Conservation (phyloP, 2,329 filamentous ascomycete species). For the Plenodomus tracheiphilus region DNA sequence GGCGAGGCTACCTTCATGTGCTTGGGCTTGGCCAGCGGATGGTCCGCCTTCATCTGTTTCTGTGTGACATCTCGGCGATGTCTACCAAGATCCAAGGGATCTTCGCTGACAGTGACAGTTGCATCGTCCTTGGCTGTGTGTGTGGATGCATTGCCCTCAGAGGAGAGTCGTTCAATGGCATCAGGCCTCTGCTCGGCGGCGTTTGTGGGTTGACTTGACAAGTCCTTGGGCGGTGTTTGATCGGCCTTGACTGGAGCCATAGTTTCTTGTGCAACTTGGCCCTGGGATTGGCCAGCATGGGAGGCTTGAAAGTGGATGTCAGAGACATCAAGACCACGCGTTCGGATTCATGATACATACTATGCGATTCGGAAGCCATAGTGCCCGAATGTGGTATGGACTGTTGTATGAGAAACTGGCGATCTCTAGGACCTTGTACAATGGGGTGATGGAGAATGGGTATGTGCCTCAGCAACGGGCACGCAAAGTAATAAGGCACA, state of each 20-base stretch:
- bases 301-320: constrained; percentile 35
- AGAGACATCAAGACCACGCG: constrained; percentile 13
- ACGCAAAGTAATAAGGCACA: constrained; percentile 38
- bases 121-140: constrained; percentile 27
- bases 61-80: constrained; percentile 43
- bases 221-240: constrained; percentile 21
- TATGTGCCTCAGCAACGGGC: constrained; percentile 29
- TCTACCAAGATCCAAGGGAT: constrained; percentile 44
- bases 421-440: constrained; percentile 26
- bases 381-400: constrained; percentile 22
- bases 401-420: constrained; percentile 14
- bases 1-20: constrained; percentile 35
- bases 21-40: constrained; percentile 46
- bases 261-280: constrained; percentile 37
- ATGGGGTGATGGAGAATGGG: constrained; percentile 25
- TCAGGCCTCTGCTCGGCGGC: constrained; percentile 26
- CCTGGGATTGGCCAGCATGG: constrained; percentile 24
- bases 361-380: constrained; percentile 38
- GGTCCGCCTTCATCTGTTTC: constrained; percentile 53
- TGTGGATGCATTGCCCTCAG: constrained; percentile 20
- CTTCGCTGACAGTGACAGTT: constrained; percentile 22
- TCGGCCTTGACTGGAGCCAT: constrained; percentile 25
- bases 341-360: constrained; percentile 25
- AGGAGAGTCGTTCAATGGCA: constrained; percentile 29
- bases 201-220: constrained; percentile 24